phyloP scores from a whole-genome alignment of 192 early-diverging fungal species.

The Coemansia reversa region DNA sequence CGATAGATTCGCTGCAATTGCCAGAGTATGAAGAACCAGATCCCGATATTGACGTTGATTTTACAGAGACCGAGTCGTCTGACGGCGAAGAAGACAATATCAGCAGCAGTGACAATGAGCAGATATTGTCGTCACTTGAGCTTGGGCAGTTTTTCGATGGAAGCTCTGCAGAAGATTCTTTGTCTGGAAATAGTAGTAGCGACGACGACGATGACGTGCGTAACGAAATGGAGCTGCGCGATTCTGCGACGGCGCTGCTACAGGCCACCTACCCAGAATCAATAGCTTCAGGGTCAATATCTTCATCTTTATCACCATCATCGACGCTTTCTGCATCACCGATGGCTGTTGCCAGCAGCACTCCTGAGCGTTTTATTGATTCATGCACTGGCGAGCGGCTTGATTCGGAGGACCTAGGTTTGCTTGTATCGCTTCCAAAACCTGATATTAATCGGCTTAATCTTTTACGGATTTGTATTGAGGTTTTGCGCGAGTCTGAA shows the following conservation, averaged over 20 bases:
- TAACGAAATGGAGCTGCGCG: slow-evolving; percentile 34
- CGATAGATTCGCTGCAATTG: slow-evolving; percentile 40
- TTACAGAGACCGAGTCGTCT: slow-evolving; percentile 30
- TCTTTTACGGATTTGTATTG: slow-evolving; percentile 39
- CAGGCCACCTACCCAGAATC: slow-evolving; percentile 42
- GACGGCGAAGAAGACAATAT: slow-evolving; percentile 16
- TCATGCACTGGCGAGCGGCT: slow-evolving; percentile 20
- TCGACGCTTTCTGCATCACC: slow-evolving; percentile 53
- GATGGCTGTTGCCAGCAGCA: slow-evolving; percentile 42
- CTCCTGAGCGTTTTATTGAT: slow-evolving; percentile 28
- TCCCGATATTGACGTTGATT: slow-evolving; percentile 32
- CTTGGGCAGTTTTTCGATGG: not conserved
- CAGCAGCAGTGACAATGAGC: slow-evolving; percentile 3
- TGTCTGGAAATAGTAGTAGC: slow-evolving; percentile 6
- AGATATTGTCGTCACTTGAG: not conserved
- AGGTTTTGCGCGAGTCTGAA: slow-evolving; percentile 45
- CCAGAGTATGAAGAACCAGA: slow-evolving; percentile 52
- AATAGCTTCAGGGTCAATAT: slow-evolving; percentile 41
- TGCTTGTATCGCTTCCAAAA: slow-evolving; percentile 40
- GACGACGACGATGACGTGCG: slow-evolving; percentile 11
- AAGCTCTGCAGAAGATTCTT: not conserved
- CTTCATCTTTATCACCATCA: slow-evolving; percentile 52
- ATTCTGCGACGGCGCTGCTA: slow-evolving; percentile 43
- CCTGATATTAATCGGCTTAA: slow-evolving; percentile 38
- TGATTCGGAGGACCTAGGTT: slow-evolving; percentile 40